Base-by-base conservation (phyloP, 2,329 filamentous ascomycete genomes). In the Didymella sp. region DNA sequence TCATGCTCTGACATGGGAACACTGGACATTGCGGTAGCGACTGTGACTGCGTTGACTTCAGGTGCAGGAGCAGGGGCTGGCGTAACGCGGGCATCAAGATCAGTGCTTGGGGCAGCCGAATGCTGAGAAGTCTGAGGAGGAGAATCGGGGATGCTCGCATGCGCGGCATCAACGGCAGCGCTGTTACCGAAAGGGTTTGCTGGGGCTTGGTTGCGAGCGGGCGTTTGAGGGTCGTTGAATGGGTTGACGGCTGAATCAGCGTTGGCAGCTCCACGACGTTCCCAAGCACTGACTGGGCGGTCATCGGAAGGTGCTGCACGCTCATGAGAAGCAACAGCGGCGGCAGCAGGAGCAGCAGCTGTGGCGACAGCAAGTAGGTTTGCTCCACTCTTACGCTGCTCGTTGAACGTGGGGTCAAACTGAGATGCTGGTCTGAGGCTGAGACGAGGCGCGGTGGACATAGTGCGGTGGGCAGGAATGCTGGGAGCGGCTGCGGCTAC, bases 371-470 rank as follows among this genome's bases (percentile, higher is more conserved):
- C 68, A 41, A 76, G 72, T 45, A 74, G 47, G 54, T 75, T 73
- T 56, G 69, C 75, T 56, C 69, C 71, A 57, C 69, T 76, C 74
- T 76, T 78, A 59, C 73, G 71, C 58, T 78, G 74, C 24, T 74
- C 75, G 58, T 73, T 79, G 60, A 90, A 83, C 69, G 85, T 87
- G 5, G 91, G 90, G 35, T 91, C 82, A 77, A 96, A 93, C 69
- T 95, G 87, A 37, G 91, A 94, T 45, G 95, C 85, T 2, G 92
- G 92, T 46, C 92, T 89, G 51, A 96, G 82, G 71, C 91, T 96
- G 59, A 97, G 83, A 60, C 89, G 89, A n/a, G 92, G 92, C 41
- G 92, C 88, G 30, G 80, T 84, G 27, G 82, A 80, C 61, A 74
- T 78, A 60, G 79, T 83, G 64, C 74, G 79, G 52, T 78, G 75